Percentiles rank a stretch among this genome's conserved stretches.
Evolutionary conservation across 495 filamentous ascomycete species (phyloP).

Genomic region (Polyplosphaeria fusca): DNA sequence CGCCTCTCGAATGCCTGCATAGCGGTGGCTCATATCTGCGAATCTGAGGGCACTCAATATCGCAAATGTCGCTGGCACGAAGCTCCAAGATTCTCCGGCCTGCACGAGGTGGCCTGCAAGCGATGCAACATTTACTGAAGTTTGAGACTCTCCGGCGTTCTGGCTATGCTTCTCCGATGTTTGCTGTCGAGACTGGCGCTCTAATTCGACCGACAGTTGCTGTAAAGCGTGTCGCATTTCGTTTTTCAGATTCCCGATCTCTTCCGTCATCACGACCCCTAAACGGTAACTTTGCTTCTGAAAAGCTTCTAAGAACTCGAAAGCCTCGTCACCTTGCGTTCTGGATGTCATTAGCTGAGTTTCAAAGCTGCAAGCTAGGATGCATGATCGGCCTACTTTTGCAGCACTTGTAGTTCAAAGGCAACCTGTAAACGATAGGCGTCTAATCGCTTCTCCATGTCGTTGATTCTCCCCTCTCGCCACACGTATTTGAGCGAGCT

Average conservation of each 20-base stretch:
- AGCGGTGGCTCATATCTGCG: conserved; percentile 1
- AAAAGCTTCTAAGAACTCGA: neutral
- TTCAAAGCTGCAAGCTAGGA: neutral
- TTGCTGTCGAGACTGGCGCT: neutral
- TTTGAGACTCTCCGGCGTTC: too few species aligned
- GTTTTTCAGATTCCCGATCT: neutral
- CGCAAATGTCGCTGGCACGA: neutral
- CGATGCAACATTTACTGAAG: neutral
- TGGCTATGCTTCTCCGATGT: too few species aligned
- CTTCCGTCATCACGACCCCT: neutral
- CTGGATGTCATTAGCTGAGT: too few species aligned
- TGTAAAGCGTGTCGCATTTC: neutral
- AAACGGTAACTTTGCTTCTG: neutral
- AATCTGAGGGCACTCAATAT: neutral
- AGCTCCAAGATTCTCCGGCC: neutral
- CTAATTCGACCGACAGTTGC: neutral
- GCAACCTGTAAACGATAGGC: conserved; percentile 3
- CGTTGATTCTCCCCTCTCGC: neutral
- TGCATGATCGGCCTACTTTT: neutral
- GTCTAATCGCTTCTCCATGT: conserved; percentile 2
- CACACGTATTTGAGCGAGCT: neutral
- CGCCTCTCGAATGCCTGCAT: neutral
- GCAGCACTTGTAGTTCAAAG: conserved; percentile 4
- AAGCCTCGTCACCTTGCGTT: neutral
- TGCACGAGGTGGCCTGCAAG: neutral